Percentiles rank a stretch among this genome's conserved stretches.
Evolutionary conservation across 352 stramenopile species (phyloP).

Genomic region (Aphanomyces cochlioides): DNA sequence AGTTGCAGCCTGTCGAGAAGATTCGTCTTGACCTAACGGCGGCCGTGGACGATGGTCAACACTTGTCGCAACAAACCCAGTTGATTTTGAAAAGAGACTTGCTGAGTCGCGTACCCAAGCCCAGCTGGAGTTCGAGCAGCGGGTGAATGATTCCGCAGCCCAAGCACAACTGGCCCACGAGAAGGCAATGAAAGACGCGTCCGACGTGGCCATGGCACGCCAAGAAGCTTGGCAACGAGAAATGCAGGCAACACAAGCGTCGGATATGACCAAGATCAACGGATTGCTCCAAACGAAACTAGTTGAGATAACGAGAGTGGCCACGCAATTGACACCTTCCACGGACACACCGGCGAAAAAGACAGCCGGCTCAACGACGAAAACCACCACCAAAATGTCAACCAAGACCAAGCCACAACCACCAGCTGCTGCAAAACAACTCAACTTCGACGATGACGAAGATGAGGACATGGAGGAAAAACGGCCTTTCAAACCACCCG

Average conservation of each 20-base stretch:
- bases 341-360: no score
- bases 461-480: neutral
- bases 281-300: neutral
- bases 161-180: neutral
- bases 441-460: no score
- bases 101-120: no score
- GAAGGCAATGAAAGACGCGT: neutral
- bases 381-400: no score
- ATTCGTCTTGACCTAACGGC: neutral
- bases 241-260: neutral
- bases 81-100: no score
- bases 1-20: neutral
- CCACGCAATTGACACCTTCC: no score
- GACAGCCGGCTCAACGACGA: no score
- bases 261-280: neutral
- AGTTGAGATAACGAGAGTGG: neutral
- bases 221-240: neutral
- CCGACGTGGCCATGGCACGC: neutral
- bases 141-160: no score
- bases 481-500: neutral
- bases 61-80: no score
- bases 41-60: neutral
- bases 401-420: no score
- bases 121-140: neutral
- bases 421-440: no score